Conservation (phyloP, 192 early-diverging fungal genomes). For the Physocladia obscura region DNA sequence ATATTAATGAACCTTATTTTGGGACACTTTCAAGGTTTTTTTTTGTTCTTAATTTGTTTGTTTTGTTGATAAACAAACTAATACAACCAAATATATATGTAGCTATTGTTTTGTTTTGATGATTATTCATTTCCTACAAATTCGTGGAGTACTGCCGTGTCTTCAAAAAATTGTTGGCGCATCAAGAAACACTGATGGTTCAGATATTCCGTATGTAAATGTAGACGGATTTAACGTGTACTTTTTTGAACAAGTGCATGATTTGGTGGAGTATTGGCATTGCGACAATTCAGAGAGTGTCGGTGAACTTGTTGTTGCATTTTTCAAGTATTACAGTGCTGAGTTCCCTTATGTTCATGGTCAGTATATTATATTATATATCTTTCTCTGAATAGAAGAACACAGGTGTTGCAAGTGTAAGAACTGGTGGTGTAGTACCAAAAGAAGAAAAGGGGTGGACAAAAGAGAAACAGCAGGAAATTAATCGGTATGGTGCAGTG, state of each 20-base stretch:
- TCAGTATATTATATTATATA: background rate
- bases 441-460: conserved; percentile 42
- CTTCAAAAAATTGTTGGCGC: conserved; percentile 22
- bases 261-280: conserved; percentile 14
- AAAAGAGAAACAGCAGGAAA: conserved; percentile 37
- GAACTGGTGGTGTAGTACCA: conserved; percentile 27
- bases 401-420: conserved; percentile 30
- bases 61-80: background rate
- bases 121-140: conserved; percentile 41
- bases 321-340: conserved; percentile 38
- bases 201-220: background rate
- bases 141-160: conserved; percentile 37
- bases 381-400: background rate
- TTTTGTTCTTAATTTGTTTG: conserved; percentile 18
- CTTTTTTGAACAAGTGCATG: conserved; percentile 30
- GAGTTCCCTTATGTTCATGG: conserved; percentile 41
- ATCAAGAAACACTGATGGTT: background rate
- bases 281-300: conserved; percentile 28
- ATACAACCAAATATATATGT: too few species aligned
- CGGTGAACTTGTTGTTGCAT: conserved; percentile 37
- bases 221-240: conserved; percentile 31
- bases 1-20: conserved; percentile 43
- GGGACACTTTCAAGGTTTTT: conserved; percentile 35
- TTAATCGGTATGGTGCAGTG: conserved; percentile 27
- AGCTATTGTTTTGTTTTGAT: conserved; percentile 45